Evolutionary conservation across 257 asterid genomes (phyloP).

Genomic region (Solanum boliviense): DNA sequence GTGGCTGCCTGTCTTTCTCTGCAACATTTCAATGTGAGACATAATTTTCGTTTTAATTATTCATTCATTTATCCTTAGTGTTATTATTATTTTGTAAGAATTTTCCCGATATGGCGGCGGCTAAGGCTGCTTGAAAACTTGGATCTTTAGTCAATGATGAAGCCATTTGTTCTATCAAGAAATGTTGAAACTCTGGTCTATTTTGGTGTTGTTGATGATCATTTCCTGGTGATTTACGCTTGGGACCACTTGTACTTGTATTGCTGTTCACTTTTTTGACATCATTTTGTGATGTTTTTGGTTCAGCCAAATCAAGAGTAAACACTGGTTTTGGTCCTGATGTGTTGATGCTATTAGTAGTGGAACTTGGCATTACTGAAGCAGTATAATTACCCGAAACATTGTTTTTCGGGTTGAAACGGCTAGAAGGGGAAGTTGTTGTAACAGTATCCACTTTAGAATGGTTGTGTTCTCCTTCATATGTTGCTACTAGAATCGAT

Average conservation of each 20-base stretch:
- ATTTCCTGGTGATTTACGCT: neutral
- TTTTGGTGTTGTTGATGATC: neutral
- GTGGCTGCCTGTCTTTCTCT: neutral
- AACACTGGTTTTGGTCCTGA: neutral
- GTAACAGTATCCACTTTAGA: neutral
- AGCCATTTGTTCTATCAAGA: conserved; percentile 16
- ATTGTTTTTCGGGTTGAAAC: neutral
- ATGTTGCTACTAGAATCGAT: conserved; percentile 51
- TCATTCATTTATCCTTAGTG: too few relatives aligned
- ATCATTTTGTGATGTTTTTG: neutral
- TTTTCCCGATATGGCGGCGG: conserved; percentile 19
- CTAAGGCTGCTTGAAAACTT: conserved; percentile 13
- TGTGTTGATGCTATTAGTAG: neutral
- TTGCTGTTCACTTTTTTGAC: neutral
- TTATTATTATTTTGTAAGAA: neutral
- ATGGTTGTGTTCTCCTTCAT: conserved; percentile 83
- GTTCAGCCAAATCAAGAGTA: neutral
- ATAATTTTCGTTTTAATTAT: neutral
- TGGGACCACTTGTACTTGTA: neutral
- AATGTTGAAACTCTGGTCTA: conserved; percentile 9
- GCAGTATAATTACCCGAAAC: neutral
- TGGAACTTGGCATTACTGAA: neutral
- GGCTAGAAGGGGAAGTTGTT: neutral
- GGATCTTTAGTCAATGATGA: conserved; percentile 17
- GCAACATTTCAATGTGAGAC: neutral